Evolutionary conservation across 257 asterid genomes (phyloP).

Genomic region (Euphrasia confusa): DNA sequence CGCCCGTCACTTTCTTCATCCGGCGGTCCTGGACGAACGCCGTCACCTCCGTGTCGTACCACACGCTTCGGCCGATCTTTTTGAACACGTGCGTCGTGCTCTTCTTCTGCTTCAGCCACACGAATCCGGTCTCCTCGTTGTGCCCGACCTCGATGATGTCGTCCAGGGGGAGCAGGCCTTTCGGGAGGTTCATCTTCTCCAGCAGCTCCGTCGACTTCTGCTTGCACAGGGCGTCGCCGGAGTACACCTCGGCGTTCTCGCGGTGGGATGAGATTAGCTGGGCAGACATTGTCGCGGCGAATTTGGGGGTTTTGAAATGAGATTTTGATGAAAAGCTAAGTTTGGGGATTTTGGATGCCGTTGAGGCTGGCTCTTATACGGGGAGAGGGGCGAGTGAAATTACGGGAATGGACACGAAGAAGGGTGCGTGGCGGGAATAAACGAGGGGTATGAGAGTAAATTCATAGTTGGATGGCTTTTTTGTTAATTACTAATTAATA

Average conservation of each 20-base stretch:
- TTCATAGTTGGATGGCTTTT: conserved; percentile 18
- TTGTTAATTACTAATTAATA: not conserved
- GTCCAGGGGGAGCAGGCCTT: conserved; percentile 59
- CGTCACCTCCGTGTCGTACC: conserved; percentile 65
- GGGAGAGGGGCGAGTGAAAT: conserved; percentile 1
- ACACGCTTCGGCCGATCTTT: conserved; percentile 44
- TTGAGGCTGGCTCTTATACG: conserved; percentile 13
- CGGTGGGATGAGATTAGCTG: conserved; percentile 41
- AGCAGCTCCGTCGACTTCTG: conserved; percentile 54
- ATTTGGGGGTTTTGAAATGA: not conserved
- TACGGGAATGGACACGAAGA: conserved; percentile 18
- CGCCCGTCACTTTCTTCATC: conserved; percentile 71
- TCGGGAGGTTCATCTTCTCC: conserved; percentile 50
- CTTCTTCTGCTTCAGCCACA: conserved; percentile 66
- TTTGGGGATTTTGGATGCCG: not conserved
- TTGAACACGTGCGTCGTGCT: conserved; percentile 44
- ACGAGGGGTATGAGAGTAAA: conserved; percentile 1
- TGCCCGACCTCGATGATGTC: conserved; percentile 56
- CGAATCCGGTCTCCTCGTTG: conserved; percentile 54
- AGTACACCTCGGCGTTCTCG: conserved; percentile 50
- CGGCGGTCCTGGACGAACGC: conserved; percentile 56
- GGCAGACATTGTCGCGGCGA: conserved; percentile 32
- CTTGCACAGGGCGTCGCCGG: conserved; percentile 53
- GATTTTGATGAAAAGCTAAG: not conserved
- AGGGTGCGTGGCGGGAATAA: conserved; percentile 2